Percentiles rank a stretch among this genome's conserved stretches.
These are phyloP conservation scores for Rhizopus delemar DNA, from an alignment of 371 early-diverging fungal genomes.

Conservation along the genomic window DNA sequence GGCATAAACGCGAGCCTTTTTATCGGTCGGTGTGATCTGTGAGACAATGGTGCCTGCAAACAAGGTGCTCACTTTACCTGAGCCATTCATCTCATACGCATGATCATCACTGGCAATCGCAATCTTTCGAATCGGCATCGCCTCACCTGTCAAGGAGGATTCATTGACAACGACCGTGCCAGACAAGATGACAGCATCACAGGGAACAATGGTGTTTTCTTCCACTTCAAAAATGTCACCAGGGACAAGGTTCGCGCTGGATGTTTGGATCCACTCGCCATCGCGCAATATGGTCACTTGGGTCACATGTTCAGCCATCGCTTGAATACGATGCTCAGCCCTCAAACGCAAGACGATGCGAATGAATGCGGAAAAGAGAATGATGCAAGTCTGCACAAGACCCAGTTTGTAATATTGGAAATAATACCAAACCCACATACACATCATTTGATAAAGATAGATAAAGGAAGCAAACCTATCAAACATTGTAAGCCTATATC, in stretches of 20 bases:
- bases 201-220: conserved; percentile 44
- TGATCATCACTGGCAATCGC: conserved; percentile 54
- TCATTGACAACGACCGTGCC: conserved; percentile 83
- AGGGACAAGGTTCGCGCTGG: conserved; percentile 59
- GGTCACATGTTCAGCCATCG: conserved; percentile 59
- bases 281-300: conserved; percentile 54
- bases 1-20: conserved; percentile 35
- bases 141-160: conserved; percentile 83
- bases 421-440: conserved; percentile 71
- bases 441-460: conserved; percentile 75
- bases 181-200: conserved; percentile 69
- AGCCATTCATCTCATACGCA: conserved; percentile 29
- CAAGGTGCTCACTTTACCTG: conserved; percentile 56
- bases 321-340: conserved; percentile 63
- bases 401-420: conserved; percentile 72
- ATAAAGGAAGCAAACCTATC: conserved; percentile 59
- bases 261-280: conserved; percentile 52
- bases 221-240: conserved; percentile 60
- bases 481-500: not conserved
- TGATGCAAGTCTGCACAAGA: conserved; percentile 65
- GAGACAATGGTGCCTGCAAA: conserved; percentile 66
- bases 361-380: conserved; percentile 63
- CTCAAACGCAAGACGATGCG: conserved; percentile 61
- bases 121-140: conserved; percentile 83
- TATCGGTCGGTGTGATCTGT: conserved; percentile 31